Percentiles rank a stretch among this genome's conserved stretches.
Conservation (phyloP, 2,329 filamentous ascomycete genomes). For the Coleophoma cylindrospora region DNA sequence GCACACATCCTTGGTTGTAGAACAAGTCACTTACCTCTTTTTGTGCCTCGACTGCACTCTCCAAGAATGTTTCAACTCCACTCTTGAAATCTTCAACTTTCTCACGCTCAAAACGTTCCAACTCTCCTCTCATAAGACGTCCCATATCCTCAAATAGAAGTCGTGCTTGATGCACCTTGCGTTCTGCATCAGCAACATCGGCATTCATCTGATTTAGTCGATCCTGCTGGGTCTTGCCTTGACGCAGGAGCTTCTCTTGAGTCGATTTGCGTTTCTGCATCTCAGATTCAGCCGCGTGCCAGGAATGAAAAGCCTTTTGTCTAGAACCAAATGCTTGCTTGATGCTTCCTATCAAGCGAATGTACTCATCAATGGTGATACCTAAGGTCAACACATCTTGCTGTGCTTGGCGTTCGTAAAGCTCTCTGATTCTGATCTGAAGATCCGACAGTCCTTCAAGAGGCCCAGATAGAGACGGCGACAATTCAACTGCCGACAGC, state of each 20-base stretch:
- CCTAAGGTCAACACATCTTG: conserved; percentile 95
- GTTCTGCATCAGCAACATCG: conserved; percentile 91
- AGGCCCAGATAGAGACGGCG: conserved; percentile 79
- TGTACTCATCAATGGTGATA: conserved; percentile 97
- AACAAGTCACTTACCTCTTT: conserved; percentile 70
- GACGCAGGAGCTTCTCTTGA: conserved; percentile 91
- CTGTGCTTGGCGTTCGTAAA: conserved; percentile 95
- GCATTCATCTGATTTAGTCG: conserved; percentile 86
- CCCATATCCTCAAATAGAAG: conserved; percentile 98
- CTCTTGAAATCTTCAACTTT: conserved; percentile 99
- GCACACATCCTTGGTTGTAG: neutral
- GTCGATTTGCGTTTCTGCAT: conserved; percentile 81
- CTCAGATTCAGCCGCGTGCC: conserved; percentile 88
- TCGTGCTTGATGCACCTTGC: conserved; percentile 84
- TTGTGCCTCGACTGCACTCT: conserved; percentile 95
- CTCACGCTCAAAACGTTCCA: conserved; percentile 92
- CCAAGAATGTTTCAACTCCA: conserved; percentile 93
- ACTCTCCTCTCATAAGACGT: conserved; percentile 79
- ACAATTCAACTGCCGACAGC: conserved; percentile 87
- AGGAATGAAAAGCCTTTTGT: conserved; percentile 92
- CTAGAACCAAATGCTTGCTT: conserved; percentile 90
- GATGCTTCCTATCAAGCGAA: conserved; percentile 88
- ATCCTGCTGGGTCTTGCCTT: conserved; percentile 95
- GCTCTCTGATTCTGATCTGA: conserved; percentile 87
- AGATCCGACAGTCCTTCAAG: conserved; percentile 89